A percentile compares a stretch with the other conserved stretches of the same genome.
phyloP scores from a whole-genome alignment of 352 stramenopile species.

The Peronospora belbahrii region DNA sequence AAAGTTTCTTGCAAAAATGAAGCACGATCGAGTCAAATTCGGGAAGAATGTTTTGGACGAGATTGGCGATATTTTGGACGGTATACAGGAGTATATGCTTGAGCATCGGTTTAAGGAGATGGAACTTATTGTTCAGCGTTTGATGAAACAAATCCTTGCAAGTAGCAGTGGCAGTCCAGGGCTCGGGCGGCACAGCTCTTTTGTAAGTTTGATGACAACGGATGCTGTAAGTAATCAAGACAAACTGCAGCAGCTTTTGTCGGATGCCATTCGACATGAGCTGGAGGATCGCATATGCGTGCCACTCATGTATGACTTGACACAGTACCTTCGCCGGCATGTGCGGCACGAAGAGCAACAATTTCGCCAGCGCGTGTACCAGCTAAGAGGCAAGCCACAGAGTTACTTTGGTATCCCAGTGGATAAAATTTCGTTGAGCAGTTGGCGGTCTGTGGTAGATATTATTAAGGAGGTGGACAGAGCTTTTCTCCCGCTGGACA shows the following conservation, averaged over 20 bases:
- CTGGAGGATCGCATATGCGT: constrained; percentile 78
- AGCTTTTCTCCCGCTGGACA: constrained; percentile 72
- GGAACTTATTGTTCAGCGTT: constrained; percentile 46
- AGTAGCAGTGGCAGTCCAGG: constrained; percentile 9
- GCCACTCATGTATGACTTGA: constrained; percentile 57
- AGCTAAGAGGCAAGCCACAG: constrained; percentile 64
- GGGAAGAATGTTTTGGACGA: constrained; percentile 61
- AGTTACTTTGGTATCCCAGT: constrained; percentile 77
- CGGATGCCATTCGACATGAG: constrained; percentile 76
- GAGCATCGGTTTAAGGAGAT: constrained; percentile 80
- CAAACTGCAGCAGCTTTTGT: constrained; percentile 67
- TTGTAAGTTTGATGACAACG: constrained; percentile 50
- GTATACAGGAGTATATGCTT: constrained; percentile 82
- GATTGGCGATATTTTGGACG: constrained; percentile 70
- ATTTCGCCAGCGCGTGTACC: constrained; percentile 55
- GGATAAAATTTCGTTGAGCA: constrained; percentile 70
- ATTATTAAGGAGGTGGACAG: constrained; percentile 77
- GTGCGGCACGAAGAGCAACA: constrained; percentile 69
- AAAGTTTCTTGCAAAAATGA: constrained; percentile 66
- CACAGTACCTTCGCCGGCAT: constrained; percentile 31
- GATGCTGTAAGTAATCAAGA: constrained; percentile 65
- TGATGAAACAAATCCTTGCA: constrained; percentile 40
- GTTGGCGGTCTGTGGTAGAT: constrained; percentile 65
- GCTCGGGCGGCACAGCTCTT: constrained; percentile 47
- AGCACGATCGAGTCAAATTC: constrained; percentile 31